phyloP scores from a whole-genome alignment of 2,329 filamentous ascomycete genomes.

The Neopestalotiopsis rosae region DNA sequence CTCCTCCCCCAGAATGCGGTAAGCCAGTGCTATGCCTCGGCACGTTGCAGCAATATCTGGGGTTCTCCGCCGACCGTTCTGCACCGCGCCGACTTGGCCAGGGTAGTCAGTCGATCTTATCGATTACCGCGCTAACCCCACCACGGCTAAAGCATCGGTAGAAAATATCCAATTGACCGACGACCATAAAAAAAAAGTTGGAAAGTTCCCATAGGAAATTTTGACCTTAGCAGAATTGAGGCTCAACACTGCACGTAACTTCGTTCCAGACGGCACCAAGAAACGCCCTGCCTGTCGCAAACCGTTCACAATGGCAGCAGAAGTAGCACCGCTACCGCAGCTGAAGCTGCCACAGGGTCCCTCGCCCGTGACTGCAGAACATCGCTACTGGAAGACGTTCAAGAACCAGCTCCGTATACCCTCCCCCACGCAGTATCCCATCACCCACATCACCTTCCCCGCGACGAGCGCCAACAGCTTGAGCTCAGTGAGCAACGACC shows the following conservation, averaged over 20 bases:
- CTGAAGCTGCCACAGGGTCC: constrained; percentile 85
- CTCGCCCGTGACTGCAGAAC: constrained; percentile 84
- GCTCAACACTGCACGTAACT: not conserved
- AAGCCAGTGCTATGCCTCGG: constrained; percentile 6
- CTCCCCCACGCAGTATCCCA: constrained; percentile 85
- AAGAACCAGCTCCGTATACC: constrained; percentile 89
- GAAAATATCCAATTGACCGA: constrained; percentile 22
- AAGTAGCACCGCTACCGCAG: constrained; percentile 79
- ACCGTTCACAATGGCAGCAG: constrained; percentile 73
- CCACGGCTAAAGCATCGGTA: constrained; percentile 10
- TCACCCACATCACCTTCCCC: constrained; percentile 87
- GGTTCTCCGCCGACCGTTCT: not conserved
- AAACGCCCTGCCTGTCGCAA: not conserved
- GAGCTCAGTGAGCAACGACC: constrained; percentile 63
- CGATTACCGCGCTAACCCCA: not conserved
- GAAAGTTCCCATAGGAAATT: constrained; percentile 14
- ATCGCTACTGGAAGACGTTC: constrained; percentile 96
- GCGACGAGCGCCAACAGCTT: constrained; percentile 48
- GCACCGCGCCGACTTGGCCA: not conserved
- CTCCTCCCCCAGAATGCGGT: constrained; percentile 1
- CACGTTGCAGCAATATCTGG: not conserved
- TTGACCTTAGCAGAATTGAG: constrained; percentile 5
- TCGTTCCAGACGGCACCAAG: not conserved
- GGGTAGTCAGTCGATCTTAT: not conserved
- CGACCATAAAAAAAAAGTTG: constrained; percentile 18